phyloP scores from a whole-genome alignment of 257 asterid genomes.

The Schizonepeta tenuifolia region DNA sequence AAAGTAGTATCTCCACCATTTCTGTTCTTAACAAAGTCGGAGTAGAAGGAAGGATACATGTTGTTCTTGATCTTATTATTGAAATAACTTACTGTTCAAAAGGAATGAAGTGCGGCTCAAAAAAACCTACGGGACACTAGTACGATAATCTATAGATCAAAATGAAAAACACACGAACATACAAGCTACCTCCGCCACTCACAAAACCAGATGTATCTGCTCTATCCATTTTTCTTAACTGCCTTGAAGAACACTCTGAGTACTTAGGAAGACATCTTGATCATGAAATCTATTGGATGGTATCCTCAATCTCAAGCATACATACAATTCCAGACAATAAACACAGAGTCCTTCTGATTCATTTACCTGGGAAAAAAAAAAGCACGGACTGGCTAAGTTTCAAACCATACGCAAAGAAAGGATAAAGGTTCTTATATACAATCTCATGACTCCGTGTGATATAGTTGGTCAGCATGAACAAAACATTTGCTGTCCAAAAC shows the following conservation, averaged over 20 bases:
- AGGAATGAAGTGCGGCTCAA: slow-evolving; percentile 33
- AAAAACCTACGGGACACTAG: slow-evolving; percentile 34
- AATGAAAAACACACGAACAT: slow-evolving; percentile 43
- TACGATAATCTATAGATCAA: slow-evolving; percentile 38
- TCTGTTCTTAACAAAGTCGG: slow-evolving; percentile 40
- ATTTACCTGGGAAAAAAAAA: slow-evolving; percentile 48
- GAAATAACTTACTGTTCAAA: slow-evolving; percentile 26
- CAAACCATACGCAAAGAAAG: slow-evolving; percentile 13
- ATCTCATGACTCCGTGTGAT: not conserved
- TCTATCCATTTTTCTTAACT: slow-evolving; percentile 65
- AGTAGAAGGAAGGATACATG: slow-evolving; percentile 48
- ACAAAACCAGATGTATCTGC: slow-evolving; percentile 84
- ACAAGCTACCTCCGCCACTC: slow-evolving; percentile 72
- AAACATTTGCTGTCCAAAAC: no score
- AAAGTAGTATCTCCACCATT: slow-evolving; percentile 67
- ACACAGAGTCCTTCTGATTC: slow-evolving; percentile 26
- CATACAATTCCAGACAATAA: slow-evolving; percentile 30
- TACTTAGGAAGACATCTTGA: slow-evolving; percentile 31
- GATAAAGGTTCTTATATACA: not conserved
- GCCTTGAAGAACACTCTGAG: slow-evolving; percentile 27
- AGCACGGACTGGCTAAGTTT: not conserved
- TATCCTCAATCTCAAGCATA: slow-evolving; percentile 12
- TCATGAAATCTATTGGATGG: slow-evolving; percentile 19
- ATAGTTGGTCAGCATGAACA: not conserved
- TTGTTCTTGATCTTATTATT: slow-evolving; percentile 42